A percentile compares a stretch with the other conserved stretches of the same genome.
These are phyloP conservation scores for Euphorbia celastroides DNA, from an alignment of 441 rosid genomes.

Conservation along the genomic window DNA sequence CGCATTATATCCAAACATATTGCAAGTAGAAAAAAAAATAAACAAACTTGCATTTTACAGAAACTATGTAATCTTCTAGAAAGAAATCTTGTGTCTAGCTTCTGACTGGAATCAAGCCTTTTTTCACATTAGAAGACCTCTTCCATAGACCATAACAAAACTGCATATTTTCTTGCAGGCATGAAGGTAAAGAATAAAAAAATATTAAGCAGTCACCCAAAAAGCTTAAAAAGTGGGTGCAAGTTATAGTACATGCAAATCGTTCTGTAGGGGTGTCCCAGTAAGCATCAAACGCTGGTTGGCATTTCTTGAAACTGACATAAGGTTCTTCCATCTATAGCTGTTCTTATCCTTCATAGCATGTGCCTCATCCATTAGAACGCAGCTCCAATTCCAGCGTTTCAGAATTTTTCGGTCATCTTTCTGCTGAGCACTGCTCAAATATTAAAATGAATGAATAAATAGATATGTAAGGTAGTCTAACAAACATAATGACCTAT, in stretches of 20 bases:
- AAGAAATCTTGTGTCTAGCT: not conserved
- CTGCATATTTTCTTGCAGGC: conserved; percentile 4
- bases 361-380: conserved; percentile 99
- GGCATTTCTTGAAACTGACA: conserved; percentile 88
- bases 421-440: conserved; percentile 82
- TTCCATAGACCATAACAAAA: not conserved
- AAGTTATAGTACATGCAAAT: conserved; percentile 61
- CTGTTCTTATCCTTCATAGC: conserved; percentile 92
- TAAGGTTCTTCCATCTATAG: conserved; percentile 94
- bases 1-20: too few relatives aligned
- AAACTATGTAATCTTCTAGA: not conserved
- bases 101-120: not conserved
- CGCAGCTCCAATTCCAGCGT: conserved; percentile 93
- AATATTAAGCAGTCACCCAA: not conserved
- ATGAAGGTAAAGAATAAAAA: conserved; percentile 7
- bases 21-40: not conserved
- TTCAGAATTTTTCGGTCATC: conserved; percentile 88
- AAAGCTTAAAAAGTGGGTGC: not conserved
- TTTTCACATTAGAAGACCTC: not conserved
- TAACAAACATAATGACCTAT: conserved; percentile 17
- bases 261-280: conserved; percentile 95
- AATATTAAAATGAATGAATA: conserved; percentile 18
- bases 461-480: not conserved
- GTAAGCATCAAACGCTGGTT: conserved; percentile 96
- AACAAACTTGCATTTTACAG: not conserved